Evolutionary conservation across 2,329 filamentous ascomycete species (phyloP).

Genomic region (Fusarium decemcellulare): DNA sequence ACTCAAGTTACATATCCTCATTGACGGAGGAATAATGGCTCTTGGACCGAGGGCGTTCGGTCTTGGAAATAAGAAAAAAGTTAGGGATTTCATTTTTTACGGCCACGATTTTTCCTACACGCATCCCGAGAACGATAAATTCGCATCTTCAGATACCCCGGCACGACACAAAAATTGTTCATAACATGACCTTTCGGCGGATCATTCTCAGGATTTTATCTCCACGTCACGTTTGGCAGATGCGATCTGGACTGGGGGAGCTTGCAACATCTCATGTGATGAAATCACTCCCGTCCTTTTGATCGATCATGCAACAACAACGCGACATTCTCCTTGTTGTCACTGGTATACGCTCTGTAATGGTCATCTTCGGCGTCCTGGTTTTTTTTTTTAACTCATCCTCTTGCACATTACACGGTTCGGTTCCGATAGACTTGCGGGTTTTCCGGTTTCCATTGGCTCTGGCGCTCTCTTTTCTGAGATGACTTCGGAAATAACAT

Average conservation of each 20-base stretch:
- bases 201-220: slow-evolving; percentile 46
- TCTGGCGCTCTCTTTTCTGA: slow-evolving; percentile 19
- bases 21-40: slow-evolving; percentile 37
- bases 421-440: slow-evolving; percentile 45
- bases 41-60: slow-evolving; percentile 30
- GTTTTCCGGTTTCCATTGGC: slow-evolving; percentile 35
- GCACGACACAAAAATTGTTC: slow-evolving; percentile 55
- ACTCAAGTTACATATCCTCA: slow-evolving; percentile 28
- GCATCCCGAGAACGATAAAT: slow-evolving; percentile 52
- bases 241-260: slow-evolving; percentile 8
- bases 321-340: slow-evolving; percentile 34
- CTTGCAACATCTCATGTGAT: background rate
- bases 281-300: background rate
- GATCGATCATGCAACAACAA: slow-evolving; percentile 4
- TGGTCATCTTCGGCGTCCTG: slow-evolving; percentile 51
- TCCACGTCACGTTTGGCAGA: slow-evolving; percentile 31
- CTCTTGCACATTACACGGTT: slow-evolving; percentile 45
- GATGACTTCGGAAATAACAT: background rate
- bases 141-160: slow-evolving; percentile 58
- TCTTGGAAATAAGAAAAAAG: slow-evolving; percentile 48
- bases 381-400: slow-evolving; percentile 11
- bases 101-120: slow-evolving; percentile 52
- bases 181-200: slow-evolving; percentile 48
- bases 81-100: slow-evolving; percentile 46
- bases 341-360: slow-evolving; percentile 52